Evolutionary conservation across 352 stramenopile genomes (phyloP), one percentile per base, ranked within the genome.

Genomic region (Pythium biforme): DNA sequence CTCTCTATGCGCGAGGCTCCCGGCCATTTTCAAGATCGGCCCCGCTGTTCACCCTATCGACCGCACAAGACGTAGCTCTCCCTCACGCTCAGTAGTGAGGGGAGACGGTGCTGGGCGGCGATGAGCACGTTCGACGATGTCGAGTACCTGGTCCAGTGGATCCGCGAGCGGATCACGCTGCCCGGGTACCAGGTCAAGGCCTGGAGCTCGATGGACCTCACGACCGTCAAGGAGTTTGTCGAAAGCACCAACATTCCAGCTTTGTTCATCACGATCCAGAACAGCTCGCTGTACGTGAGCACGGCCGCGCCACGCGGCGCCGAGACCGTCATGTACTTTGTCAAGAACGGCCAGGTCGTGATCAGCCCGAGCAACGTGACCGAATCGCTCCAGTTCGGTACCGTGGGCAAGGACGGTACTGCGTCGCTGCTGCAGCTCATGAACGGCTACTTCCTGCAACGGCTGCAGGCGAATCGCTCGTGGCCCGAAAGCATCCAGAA

Each of bases 401-500:
- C 87, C 0, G 83, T 94, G 10, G 73, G 83, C 33, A 86, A 83
- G 46, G 86, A 95, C 51, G 82, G 76, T 23, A 92, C 91, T 59
- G 74, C 76, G 41, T 94, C 87, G 39, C 66, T 95, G 50, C 72
- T 95, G 19, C 81, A 92, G n/a, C 59, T 94, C 17, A 89, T 94
- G 77, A 94, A 92, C 53, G 83, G 82, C 6, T 92, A 81, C 60
- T 95, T 89, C 51, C 68, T 95, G 23, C 83, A 94, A 62, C 77
- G 85, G 9, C 71, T 95, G 25, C 85, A 92, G 55, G 69, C 76
- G 33, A 92, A 94, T 65, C 85, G 75, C 33, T 71, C 87, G 63
- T 97, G 90, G 91, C 91, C 94, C 14, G 94, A 98, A 72, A 97
- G 89, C 62, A 88, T 98, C 31, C 87, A 94, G 58, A 98, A 97